Evolutionary conservation across 345 rosid species (phyloP).

Genomic region (Hirschfeldia incana): DNA sequence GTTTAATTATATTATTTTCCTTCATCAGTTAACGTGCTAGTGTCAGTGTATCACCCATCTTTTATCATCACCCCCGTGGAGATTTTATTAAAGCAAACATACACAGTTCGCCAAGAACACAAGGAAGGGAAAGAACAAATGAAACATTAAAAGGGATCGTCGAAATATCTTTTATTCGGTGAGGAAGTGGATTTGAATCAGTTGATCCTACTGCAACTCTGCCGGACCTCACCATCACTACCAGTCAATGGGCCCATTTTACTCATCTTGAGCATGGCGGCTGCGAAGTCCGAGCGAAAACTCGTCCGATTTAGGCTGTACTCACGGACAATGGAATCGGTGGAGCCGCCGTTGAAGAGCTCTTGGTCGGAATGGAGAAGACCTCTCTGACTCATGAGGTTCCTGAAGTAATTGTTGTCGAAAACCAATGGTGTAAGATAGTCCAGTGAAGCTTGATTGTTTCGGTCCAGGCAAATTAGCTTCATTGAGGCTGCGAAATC

Average conservation of each 20-base stretch:
- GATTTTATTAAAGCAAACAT: too few species aligned
- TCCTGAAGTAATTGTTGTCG: slow-evolving; percentile 72
- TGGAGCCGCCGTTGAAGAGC: slow-evolving; percentile 69
- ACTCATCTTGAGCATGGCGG: slow-evolving; percentile 86
- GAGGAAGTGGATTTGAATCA: slow-evolving; percentile 27
- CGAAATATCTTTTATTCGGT: too few species aligned
- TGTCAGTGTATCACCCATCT: too few species aligned
- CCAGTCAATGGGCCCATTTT: slow-evolving; percentile 63
- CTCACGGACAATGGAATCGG: slow-evolving; percentile 59
- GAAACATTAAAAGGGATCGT: too few species aligned
- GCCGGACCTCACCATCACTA: slow-evolving; percentile 67
- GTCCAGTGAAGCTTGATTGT: slow-evolving; percentile 67
- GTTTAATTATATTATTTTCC: too few species aligned
- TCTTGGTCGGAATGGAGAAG: slow-evolving; percentile 76
- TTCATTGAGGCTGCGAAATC: too few species aligned
- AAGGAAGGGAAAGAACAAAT: too few species aligned
- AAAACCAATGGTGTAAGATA: slow-evolving; percentile 50
- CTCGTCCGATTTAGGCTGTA: slow-evolving; percentile 49
- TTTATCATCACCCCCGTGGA: too few species aligned
- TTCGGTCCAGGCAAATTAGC: slow-evolving; percentile 51
- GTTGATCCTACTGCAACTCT: slow-evolving; percentile 59
- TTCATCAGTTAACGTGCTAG: too few species aligned
- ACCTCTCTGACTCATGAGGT: slow-evolving; percentile 57
- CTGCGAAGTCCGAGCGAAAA: slow-evolving; percentile 59
- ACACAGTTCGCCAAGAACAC: too few species aligned